phyloP scores from a whole-genome alignment of 2,329 filamentous ascomycete species.

The Cytospora schulzeri region DNA sequence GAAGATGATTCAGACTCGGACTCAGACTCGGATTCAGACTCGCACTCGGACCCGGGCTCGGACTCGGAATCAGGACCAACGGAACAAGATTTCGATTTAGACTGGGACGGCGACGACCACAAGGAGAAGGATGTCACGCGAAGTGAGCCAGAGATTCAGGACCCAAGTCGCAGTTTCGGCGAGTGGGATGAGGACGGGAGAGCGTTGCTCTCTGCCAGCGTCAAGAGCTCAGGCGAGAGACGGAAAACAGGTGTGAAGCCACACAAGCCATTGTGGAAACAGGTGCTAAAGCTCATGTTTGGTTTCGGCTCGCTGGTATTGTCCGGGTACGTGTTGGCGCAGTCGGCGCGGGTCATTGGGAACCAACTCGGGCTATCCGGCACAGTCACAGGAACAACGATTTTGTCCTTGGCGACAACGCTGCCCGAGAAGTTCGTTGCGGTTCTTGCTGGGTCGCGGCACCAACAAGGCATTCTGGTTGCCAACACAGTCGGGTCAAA shows the following conservation, averaged over 20 bases:
- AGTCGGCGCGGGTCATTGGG: conserved; percentile 44
- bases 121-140: conserved; percentile 13
- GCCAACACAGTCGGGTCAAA: conserved; percentile 56
- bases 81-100: conserved; percentile 24
- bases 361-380: conserved; percentile 46
- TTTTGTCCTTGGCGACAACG: conserved; percentile 53
- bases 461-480: conserved; percentile 50
- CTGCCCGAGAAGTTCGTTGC: conserved; percentile 56
- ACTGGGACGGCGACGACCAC: conserved; percentile 30
- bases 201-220: background rate
- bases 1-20: conserved; percentile 45
- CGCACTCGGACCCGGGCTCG: conserved; percentile 3
- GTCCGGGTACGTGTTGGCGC: conserved; percentile 52
- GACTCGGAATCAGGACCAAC: background rate
- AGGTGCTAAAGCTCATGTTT: conserved; percentile 41
- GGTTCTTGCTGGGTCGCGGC: conserved; percentile 47
- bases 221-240: background rate
- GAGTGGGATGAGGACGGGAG: background rate
- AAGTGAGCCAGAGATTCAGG: background rate
- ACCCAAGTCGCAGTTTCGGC: background rate
- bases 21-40: conserved; percentile 25
- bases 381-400: conserved; percentile 48
- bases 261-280: conserved; percentile 27
- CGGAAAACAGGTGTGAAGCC: conserved; percentile 6
- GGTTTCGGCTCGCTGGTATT: conserved; percentile 48